These are phyloP conservation scores for Tritrichomonas foetus DNA, from an alignment of 208 protist species.

Conservation along the genomic window DNA sequence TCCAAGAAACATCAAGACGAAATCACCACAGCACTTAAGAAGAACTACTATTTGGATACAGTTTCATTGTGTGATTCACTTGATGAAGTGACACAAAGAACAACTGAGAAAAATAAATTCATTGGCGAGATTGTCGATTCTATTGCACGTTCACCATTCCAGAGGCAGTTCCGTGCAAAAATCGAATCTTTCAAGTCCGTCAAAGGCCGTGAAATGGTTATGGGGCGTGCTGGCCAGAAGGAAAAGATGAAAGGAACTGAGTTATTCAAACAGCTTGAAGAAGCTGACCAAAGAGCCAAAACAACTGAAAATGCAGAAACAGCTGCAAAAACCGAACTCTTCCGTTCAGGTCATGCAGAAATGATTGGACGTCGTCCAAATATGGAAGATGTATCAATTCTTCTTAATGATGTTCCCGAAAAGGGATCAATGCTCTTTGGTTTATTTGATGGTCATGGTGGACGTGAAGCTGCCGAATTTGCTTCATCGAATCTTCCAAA, in stretches of 20 bases:
- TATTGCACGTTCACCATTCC: background rate
- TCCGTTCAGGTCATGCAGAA: background rate
- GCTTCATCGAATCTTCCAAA: background rate
- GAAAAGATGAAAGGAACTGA: background rate
- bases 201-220: slow-evolving; percentile 13
- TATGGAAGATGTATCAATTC: slow-evolving; percentile 37
- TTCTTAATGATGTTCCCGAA: background rate
- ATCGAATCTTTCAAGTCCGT: slow-evolving; percentile 33
- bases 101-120: background rate
- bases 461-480: slow-evolving; percentile 22
- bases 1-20: background rate
- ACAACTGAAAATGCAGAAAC: background rate
- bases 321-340: background rate
- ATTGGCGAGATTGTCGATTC: slow-evolving; percentile 27
- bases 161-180: background rate
- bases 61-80: background rate
- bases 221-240: background rate
- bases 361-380: background rate
- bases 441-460: slow-evolving; percentile 40
- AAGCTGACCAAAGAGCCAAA: background rate
- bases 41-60: background rate
- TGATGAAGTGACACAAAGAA: background rate
- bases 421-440: background rate
- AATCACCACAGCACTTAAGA: background rate
- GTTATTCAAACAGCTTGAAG: background rate